A percentile compares a stretch with the other conserved stretches of the same genome.
Conservation (phyloP, 371 early-diverging fungal genomes). For the Rhizomucor pusillus region DNA sequence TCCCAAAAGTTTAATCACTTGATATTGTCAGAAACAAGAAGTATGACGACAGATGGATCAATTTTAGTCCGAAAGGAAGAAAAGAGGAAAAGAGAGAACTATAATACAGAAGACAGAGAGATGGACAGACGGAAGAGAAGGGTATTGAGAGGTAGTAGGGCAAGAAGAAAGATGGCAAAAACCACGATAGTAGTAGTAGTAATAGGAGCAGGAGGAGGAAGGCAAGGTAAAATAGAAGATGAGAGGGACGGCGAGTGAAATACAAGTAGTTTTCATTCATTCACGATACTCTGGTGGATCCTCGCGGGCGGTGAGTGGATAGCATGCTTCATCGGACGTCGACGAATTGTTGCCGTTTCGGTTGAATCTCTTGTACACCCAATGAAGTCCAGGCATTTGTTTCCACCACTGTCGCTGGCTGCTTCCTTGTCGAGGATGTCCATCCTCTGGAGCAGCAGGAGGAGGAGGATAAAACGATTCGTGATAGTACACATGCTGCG, state of each 20-base stretch:
- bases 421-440: not conserved
- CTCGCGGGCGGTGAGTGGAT: constrained; percentile 28
- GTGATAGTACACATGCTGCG: not conserved
- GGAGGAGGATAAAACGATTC: too few relatives aligned
- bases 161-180: too few relatives aligned
- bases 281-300: constrained; percentile 40
- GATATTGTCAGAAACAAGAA: too few relatives aligned
- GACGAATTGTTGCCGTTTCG: constrained; percentile 1
- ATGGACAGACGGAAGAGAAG: constrained; percentile 5
- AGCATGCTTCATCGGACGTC: constrained; percentile 22
- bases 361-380: constrained; percentile 33
- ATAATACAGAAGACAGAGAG: too few relatives aligned
- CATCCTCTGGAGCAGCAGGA: not conserved
- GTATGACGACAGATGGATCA: too few relatives aligned
- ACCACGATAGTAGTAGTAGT: too few relatives aligned
- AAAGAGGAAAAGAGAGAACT: too few relatives aligned
- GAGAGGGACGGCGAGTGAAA: too few relatives aligned
- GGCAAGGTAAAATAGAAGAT: not conserved
- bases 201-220: not conserved
- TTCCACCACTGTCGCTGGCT: constrained; percentile 30
- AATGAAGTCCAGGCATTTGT: constrained; percentile 30
- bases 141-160: too few relatives aligned
- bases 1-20: too few relatives aligned
- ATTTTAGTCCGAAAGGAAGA: too few relatives aligned
- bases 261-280: constrained; percentile 10